phyloP scores from a whole-genome alignment of 768 basidiomycete genomes.

The Lactifluus piperatus region DNA sequence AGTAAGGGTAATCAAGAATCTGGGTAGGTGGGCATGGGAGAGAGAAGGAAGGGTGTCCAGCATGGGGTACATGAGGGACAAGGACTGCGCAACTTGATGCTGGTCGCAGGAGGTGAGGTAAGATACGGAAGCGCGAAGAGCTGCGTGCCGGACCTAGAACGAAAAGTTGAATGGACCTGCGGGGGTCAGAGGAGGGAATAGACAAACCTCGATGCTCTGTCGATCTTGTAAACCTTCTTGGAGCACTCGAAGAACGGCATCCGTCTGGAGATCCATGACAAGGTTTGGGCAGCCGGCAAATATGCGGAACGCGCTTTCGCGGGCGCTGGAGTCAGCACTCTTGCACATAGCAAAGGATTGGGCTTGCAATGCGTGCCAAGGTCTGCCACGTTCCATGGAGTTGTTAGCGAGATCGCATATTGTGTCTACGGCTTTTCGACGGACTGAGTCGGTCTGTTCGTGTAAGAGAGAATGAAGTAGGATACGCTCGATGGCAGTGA shows the following conservation, averaged over 20 bases:
- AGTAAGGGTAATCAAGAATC: slow-evolving; percentile 59
- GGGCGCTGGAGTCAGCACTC: slow-evolving; percentile 22
- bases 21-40: slow-evolving; percentile 44
- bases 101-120: slow-evolving; percentile 59
- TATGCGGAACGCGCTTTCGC: slow-evolving; percentile 49
- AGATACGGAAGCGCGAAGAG: slow-evolving; percentile 58
- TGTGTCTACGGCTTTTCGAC: slow-evolving; percentile 66
- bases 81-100: slow-evolving; percentile 50
- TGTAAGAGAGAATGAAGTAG: slow-evolving; percentile 61
- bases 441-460: slow-evolving; percentile 49
- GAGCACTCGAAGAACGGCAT: slow-evolving; percentile 57
- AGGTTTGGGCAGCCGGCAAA: slow-evolving; percentile 70
- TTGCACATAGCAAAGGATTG: slow-evolving; percentile 62
- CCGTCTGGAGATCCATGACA: slow-evolving; percentile 66
- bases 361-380: slow-evolving; percentile 75
- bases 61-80: slow-evolving; percentile 58
- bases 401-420: slow-evolving; percentile 69
- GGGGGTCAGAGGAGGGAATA: background rate
- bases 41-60: slow-evolving; percentile 64
- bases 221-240: slow-evolving; percentile 60
- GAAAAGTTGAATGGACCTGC: background rate
- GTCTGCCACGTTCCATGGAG: slow-evolving; percentile 63
- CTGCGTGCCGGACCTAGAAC: slow-evolving; percentile 59
- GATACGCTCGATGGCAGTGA: slow-evolving; percentile 61
- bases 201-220: slow-evolving; percentile 53